Evolutionary conservation across 2,329 filamentous ascomycete species (phyloP).

Genomic region (Knufia fluminis): DNA sequence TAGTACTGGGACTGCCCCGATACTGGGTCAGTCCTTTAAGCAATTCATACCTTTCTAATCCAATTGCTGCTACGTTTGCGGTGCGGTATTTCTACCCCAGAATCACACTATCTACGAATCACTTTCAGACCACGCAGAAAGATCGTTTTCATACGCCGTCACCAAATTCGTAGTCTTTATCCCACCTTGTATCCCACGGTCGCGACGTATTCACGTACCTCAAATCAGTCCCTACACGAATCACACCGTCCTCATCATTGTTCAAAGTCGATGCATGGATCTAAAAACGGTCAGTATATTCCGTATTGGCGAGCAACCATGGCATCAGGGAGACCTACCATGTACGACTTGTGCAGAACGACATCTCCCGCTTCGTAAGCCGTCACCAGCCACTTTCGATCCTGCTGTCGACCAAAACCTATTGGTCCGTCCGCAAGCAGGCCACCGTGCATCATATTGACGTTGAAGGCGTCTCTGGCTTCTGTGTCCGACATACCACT

Average conservation of each 20-base stretch:
- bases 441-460: constrained; percentile 50
- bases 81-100: too few species aligned
- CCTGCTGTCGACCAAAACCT: constrained; percentile 36
- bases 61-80: too few species aligned
- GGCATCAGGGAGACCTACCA: constrained; percentile 21
- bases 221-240: constrained; percentile 48
- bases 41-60: too few species aligned
- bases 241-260: constrained; percentile 42
- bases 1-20: too few species aligned
- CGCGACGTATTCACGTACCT: constrained; percentile 46
- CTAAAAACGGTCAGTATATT: constrained; percentile 25
- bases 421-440: constrained; percentile 44
- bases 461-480: constrained; percentile 44
- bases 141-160: constrained; percentile 28
- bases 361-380: constrained; percentile 48
- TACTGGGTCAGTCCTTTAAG: too few species aligned
- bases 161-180: constrained; percentile 31
- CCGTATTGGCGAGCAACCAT: neutral
- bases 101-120: too few species aligned
- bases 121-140: too few species aligned
- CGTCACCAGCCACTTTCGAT: constrained; percentile 42
- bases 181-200: constrained; percentile 43
- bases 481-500: constrained; percentile 46
- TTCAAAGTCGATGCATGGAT: constrained; percentile 52
- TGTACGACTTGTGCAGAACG: constrained; percentile 34